Evolutionary conservation across 1,139 yeast genomes (phyloP).

Genomic region (Suhomyces taliae): DNA sequence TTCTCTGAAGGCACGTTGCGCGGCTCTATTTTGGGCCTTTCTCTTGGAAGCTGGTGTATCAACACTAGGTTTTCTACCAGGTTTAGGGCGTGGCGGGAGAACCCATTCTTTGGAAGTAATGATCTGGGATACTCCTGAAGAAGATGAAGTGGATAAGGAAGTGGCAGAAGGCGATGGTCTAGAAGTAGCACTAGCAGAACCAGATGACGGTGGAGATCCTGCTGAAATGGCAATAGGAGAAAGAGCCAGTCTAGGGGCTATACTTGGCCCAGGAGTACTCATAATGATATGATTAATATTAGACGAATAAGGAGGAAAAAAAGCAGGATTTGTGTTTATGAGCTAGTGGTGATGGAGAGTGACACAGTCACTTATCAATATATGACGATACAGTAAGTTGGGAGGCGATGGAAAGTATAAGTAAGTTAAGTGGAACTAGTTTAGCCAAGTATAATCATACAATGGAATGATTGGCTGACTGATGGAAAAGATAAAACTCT

Average conservation of each 20-base stretch:
- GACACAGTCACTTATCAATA: too few species aligned
- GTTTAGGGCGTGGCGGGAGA: constrained; percentile 86
- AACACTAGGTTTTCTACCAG: constrained; percentile 83
- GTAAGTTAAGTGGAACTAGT: too few species aligned
- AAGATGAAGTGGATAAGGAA: not conserved
- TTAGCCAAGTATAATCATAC: too few species aligned
- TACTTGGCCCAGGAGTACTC: constrained; percentile 7
- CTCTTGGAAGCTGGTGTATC: constrained; percentile 74
- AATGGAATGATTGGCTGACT: constrained; percentile 12
- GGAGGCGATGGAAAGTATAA: too few species aligned
- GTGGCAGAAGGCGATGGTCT: not conserved
- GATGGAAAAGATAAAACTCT: constrained; percentile 25
- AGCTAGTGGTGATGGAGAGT: too few species aligned
- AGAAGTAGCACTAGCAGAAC: not conserved
- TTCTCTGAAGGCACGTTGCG: constrained; percentile 89
- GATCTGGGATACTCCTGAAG: constrained; percentile 34
- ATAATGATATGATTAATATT: not conserved
- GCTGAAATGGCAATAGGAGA: constrained; percentile 29
- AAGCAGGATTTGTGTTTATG: not conserved
- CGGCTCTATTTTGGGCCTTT: constrained; percentile 93
- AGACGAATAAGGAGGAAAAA: not conserved
- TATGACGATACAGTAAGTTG: too few species aligned
- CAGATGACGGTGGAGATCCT: constrained; percentile 5
- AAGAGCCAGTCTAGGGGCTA: constrained; percentile 43
- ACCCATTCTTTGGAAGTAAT: constrained; percentile 89